phyloP scores from a whole-genome alignment of 768 basidiomycete genomes.

The Termitomyces sp. region DNA sequence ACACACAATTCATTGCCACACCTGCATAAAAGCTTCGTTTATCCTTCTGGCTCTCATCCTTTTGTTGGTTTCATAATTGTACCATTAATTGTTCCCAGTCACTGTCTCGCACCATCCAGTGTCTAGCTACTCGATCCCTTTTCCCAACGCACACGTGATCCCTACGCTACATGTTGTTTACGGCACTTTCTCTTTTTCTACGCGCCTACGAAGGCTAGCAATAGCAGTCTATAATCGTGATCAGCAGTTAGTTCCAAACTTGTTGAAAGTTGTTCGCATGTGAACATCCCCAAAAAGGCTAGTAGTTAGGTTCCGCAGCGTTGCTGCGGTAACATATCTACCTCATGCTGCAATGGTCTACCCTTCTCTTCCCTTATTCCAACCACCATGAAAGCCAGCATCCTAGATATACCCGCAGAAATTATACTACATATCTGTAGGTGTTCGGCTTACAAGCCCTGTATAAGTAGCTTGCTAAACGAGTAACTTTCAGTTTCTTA shows the following conservation, averaged over 20 bases:
- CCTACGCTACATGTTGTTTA: neutral
- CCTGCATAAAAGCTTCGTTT: constrained; percentile 5
- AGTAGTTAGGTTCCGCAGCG: neutral
- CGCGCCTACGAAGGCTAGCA: neutral
- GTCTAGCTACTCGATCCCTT: neutral
- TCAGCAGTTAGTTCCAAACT: too few species aligned
- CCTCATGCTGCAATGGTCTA: neutral
- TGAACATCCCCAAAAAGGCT: neutral
- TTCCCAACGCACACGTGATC: constrained; percentile 1
- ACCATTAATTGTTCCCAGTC: constrained; percentile 6
- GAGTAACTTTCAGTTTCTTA: constrained; percentile 46
- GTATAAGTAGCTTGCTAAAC: neutral
- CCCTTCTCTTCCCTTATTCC: neutral
- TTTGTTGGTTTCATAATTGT: constrained; percentile 1
- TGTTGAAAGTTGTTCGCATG: neutral
- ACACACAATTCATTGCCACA: constrained; percentile 4
- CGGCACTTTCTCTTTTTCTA: neutral
- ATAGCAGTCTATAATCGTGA: neutral
- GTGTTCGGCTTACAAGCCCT: constrained; percentile 11
- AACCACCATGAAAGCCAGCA: constrained; percentile 14
- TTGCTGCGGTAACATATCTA: neutral
- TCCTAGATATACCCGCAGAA: constrained; percentile 48
- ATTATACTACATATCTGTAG: constrained; percentile 53
- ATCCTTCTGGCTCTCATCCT: constrained; percentile 1
- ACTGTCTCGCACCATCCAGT: neutral